Evolutionary conservation across 805 yeast genomes (phyloP), one percentile per base, ranked within the genome.

Genomic region (Hanseniaspora taiwanica): DNA sequence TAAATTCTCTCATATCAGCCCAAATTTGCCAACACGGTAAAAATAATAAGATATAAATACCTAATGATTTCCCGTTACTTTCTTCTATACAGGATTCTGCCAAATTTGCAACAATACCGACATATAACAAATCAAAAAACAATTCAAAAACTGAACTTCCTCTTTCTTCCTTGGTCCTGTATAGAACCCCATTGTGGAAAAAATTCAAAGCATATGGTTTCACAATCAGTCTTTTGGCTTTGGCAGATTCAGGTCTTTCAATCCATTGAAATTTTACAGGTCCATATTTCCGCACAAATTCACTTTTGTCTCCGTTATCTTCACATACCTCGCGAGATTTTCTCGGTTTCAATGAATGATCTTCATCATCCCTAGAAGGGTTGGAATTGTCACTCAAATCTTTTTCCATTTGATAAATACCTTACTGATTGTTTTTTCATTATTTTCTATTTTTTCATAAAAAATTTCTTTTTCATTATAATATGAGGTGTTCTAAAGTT

Each of bases 21-120:
- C 83, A 77, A 18, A 76, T 71, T 17, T 66, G 68, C 72, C 75
- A 78, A n/a, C 75, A 67, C 0, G 80, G 81, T 16, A 71, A 38
- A 42, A 75, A 76, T 2, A 74, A 51, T 33, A 76, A 48, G 5
- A 72, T 40, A 49, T 74, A 76, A 46, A 64, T 64, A 29, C 68
- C 54, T 20, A 76, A 54, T 0, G 74, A 54, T 3, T 50, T 51
- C 29, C 77, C 77, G 16, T 64, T 54, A 23, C 76, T 74, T 14
- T 68, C 53, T 42, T 68, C 72, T 4, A 71, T 63, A 1, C 78
- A 78, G 34, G 56, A 56, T 4, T 71, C 64, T 1, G 82, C 81
- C 35, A 76, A 55, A 42, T 73, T 73, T 18, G 80, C 72, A 21
- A 74, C 72, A 36, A 77, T 70, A 2, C 80, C 82, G 45, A 76